These are phyloP conservation scores for Yueomyces sp. DNA, from an alignment of 805 yeast genomes.

Conservation along the genomic window DNA sequence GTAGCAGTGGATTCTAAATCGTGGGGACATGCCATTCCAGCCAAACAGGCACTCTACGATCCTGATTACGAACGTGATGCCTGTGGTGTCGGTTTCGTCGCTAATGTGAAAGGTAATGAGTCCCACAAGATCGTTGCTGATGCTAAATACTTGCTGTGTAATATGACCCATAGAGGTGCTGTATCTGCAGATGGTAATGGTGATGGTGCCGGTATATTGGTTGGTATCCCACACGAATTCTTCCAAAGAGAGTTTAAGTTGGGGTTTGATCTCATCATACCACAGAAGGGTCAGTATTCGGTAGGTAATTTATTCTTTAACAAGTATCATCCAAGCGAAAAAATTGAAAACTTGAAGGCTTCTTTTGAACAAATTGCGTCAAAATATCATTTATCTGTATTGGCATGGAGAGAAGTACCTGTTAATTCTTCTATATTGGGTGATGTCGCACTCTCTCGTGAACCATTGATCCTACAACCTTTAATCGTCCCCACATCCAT, in stretches of 20 bases:
- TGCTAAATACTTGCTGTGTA: conserved; percentile 75
- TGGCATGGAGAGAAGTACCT: conserved; percentile 94
- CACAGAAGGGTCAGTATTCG: conserved; percentile 78
- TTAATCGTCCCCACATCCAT: conserved; percentile 49
- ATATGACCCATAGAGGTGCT: conserved; percentile 99
- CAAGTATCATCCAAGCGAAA: conserved; percentile 46
- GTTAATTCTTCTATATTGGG: conserved; percentile 90
- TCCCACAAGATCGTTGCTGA: conserved; percentile 91
- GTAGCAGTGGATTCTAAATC: conserved; percentile 38
- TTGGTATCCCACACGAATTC: conserved; percentile 83
- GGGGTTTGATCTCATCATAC: conserved; percentile 53
- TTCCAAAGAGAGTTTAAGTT: conserved; percentile 73
- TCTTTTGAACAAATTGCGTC: conserved; percentile 75
- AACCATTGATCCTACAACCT: conserved; percentile 89
- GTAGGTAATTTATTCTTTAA: conserved; percentile 91
- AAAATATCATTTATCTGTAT: conserved; percentile 62
- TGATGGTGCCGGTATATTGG: conserved; percentile 96
- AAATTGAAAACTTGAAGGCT: conserved; percentile 52
- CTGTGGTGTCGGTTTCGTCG: conserved; percentile 97
- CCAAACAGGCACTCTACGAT: conserved; percentile 78
- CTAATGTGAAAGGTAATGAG: conserved; percentile 77
- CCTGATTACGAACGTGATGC: conserved; percentile 94
- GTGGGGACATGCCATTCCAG: conserved; percentile 87
- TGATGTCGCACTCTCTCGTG: conserved; percentile 87
- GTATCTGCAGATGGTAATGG: conserved; percentile 96